A percentile compares a stretch with the other conserved stretches of the same genome.
Conservation (phyloP, 1,284 basidiomycete genomes). For the Sanghuangporus sanghuang region DNA sequence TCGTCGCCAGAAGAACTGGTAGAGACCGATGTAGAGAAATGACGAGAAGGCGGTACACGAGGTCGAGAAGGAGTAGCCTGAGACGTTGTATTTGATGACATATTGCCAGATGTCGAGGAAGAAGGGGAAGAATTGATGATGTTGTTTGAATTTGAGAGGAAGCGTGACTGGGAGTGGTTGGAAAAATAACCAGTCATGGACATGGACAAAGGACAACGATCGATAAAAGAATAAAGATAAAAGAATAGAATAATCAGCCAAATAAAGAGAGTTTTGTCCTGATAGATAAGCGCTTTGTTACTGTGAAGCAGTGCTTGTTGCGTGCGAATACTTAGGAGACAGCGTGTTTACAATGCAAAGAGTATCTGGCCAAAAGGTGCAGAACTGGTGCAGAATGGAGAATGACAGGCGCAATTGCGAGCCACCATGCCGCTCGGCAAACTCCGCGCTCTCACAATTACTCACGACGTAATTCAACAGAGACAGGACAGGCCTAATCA, state of each 20-base stretch:
- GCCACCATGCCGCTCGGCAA: neutral
- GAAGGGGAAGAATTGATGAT: slow-evolving; percentile 19
- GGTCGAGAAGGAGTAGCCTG: slow-evolving; percentile 32
- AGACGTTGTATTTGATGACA: slow-evolving; percentile 20
- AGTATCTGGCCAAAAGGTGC: too few species aligned
- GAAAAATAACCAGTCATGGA: slow-evolving; percentile 63
- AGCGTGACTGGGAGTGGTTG: slow-evolving; percentile 72
- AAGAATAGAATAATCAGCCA: neutral
- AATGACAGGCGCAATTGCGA: too few species aligned
- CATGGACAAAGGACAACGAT: slow-evolving; percentile 19
- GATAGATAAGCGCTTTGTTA: neutral
- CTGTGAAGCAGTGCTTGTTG: neutral
- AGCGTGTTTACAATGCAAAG: too few species aligned
- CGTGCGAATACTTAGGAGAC: neutral
- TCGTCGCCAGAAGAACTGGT: slow-evolving; percentile 36
- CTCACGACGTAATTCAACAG: neutral
- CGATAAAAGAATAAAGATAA: slow-evolving; percentile 7
- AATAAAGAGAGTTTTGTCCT: neutral
- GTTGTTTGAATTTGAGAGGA: slow-evolving; percentile 43
- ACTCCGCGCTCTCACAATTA: neutral
- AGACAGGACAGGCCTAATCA: neutral
- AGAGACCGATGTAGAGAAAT: slow-evolving; percentile 65
- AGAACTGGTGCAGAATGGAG: too few species aligned
- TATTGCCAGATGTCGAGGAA: slow-evolving; percentile 14
- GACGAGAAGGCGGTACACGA: slow-evolving; percentile 56